Conservation (phyloP, 2,329 filamentous ascomycete species). For the Fusarium keratoplasticum region DNA sequence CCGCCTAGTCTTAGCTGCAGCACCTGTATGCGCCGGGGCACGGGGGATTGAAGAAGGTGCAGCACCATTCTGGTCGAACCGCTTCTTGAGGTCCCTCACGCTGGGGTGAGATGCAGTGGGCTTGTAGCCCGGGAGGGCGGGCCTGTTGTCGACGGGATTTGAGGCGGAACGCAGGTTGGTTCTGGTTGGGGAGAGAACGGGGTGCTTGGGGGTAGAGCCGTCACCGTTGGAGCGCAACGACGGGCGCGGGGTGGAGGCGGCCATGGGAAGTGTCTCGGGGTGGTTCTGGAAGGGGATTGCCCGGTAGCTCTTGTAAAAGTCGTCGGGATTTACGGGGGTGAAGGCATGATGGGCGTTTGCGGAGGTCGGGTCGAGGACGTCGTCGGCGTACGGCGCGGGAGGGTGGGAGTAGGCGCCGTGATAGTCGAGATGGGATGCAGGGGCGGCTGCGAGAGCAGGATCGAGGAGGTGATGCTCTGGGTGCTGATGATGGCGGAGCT, state of each 20-base stretch:
- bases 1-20: constrained; percentile 49
- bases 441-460: constrained; percentile 33
- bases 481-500: constrained; percentile 19
- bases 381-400: constrained; percentile 40
- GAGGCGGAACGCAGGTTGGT: constrained; percentile 65
- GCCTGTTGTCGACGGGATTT: constrained; percentile 63
- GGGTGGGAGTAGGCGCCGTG: constrained; percentile 37
- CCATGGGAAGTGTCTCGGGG: constrained; percentile 51
- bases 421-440: constrained; percentile 27
- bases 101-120: constrained; percentile 66
- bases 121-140: constrained; percentile 46
- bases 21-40: constrained; percentile 49
- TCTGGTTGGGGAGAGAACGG: constrained; percentile 54
- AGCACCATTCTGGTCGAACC: constrained; percentile 74
- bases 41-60: constrained; percentile 49
- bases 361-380: constrained; percentile 36
- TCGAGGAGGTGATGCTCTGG: constrained; percentile 31
- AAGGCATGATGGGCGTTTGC: constrained; percentile 51
- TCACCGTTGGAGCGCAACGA: constrained; percentile 63
- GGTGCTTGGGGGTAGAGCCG: constrained; percentile 61
- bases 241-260: constrained; percentile 56
- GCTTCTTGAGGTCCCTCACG: constrained; percentile 83
- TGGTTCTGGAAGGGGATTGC: constrained; percentile 51
- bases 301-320: constrained; percentile 66
- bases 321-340: constrained; percentile 62